Evolutionary conservation across 202 grass and related monocot species (phyloP).

Genomic region (Cymbopogon flexuosus): DNA sequence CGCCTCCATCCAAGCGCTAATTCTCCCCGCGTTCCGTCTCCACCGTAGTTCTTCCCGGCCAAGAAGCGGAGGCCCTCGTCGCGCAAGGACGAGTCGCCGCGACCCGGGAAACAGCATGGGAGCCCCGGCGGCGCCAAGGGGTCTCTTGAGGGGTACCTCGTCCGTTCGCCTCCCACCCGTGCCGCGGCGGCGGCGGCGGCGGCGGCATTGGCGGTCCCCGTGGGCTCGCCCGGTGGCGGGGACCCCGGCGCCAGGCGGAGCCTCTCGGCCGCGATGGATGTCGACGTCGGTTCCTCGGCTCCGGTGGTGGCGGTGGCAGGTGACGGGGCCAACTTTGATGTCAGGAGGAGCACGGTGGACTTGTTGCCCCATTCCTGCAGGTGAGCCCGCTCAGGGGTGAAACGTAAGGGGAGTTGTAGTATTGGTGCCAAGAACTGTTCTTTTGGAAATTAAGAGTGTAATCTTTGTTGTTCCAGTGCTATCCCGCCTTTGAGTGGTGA

Average conservation of each 20-base stretch:
- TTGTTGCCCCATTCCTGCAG: constrained; percentile 81
- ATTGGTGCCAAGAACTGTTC: constrained; percentile 29
- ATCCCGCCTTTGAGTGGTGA: constrained; percentile 35
- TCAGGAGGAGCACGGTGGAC: constrained; percentile 59
- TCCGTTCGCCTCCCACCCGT: constrained; percentile 26
- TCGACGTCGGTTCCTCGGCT: constrained; percentile 5
- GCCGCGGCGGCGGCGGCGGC: not conserved
- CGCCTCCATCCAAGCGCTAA: not conserved
- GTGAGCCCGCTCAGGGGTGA: constrained; percentile 21
- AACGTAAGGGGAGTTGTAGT: not conserved
- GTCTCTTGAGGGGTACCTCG: constrained; percentile 46
- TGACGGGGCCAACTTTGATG: constrained; percentile 34
- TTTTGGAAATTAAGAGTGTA: not conserved
- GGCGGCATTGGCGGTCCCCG: not conserved
- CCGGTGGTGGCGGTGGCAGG: not conserved
- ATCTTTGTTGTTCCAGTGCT: constrained; percentile 47
- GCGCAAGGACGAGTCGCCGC: constrained; percentile 41
- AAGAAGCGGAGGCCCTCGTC: constrained; percentile 58
- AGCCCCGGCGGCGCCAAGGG: constrained; percentile 46
- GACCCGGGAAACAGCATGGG: constrained; percentile 19
- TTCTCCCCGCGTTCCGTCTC: not conserved
- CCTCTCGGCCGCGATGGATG: constrained; percentile 32
- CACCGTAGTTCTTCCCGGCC: constrained; percentile 63
- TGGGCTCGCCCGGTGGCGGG: constrained; percentile 2
- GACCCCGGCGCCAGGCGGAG: constrained; percentile 29